Conservation (phyloP, 345 rosid species). For the Camelina laxa region DNA sequence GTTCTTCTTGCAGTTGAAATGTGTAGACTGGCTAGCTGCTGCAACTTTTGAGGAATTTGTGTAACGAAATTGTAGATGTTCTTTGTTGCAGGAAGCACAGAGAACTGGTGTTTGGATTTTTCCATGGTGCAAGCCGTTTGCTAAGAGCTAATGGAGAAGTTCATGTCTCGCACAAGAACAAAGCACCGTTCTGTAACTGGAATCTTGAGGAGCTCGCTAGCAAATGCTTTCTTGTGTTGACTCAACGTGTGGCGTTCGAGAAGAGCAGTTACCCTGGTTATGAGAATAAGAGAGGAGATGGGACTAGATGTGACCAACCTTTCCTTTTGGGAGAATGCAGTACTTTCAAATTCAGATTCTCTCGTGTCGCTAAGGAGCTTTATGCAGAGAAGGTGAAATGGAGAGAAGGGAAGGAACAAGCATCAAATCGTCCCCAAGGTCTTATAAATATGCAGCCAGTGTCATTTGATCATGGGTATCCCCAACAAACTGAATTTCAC, state of each 20-base stretch:
- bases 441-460: background rate
- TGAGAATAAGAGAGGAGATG: conserved; percentile 59
- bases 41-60: background rate
- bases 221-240: conserved; percentile 42
- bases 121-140: conserved; percentile 53
- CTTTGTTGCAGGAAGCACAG: conserved; percentile 55
- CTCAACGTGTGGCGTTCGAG: conserved; percentile 39
- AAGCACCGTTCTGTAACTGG: conserved; percentile 56
- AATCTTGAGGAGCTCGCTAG: conserved; percentile 58
- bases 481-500: background rate
- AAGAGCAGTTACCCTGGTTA: conserved; percentile 56
- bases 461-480: conserved; percentile 7
- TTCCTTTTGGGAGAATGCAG: conserved; percentile 57
- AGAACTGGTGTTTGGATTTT: conserved; percentile 51
- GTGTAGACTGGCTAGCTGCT: background rate
- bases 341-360: conserved; percentile 56
- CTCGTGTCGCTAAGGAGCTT: conserved; percentile 28
- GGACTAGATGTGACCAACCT: conserved; percentile 51
- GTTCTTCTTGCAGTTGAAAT: background rate
- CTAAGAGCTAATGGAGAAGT: conserved; percentile 53
- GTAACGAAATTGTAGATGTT: background rate
- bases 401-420: conserved; percentile 23
- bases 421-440: conserved; percentile 12
- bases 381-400: conserved; percentile 34
- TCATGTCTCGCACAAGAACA: conserved; percentile 66